These are phyloP conservation scores for Lachnellula occidentalis DNA, from an alignment of 2,329 filamentous ascomycete species.

Conservation along the genomic window DNA sequence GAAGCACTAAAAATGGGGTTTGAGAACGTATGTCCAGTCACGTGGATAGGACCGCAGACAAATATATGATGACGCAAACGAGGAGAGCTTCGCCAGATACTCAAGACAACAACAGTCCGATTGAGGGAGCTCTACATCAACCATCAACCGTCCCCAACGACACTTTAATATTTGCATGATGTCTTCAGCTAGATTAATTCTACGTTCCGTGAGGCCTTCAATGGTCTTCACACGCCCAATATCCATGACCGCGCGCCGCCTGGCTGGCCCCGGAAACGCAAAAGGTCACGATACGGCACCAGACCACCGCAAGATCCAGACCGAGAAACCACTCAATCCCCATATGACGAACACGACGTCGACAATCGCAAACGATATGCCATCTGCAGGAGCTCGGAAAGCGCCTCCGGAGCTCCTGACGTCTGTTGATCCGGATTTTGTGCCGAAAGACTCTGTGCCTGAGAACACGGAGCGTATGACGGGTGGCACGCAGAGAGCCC, in stretches of 20 bases:
- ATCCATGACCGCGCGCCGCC: conserved; percentile 18
- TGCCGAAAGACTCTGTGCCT: conserved; percentile 53
- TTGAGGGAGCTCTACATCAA: too few relatives aligned
- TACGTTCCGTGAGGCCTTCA: conserved; percentile 22
- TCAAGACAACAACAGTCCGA: too few relatives aligned
- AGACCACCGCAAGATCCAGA: conserved; percentile 50
- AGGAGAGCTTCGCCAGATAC: not conserved
- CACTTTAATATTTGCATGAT: conserved; percentile 7
- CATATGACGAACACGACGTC: conserved; percentile 60
- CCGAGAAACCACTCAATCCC: conserved; percentile 52
- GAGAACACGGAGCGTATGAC: conserved; percentile 62
- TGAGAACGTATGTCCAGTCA: not conserved
- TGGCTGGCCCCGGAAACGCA: conserved; percentile 26
- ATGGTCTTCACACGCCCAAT: conserved; percentile 20
- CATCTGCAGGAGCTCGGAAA: conserved; percentile 49
- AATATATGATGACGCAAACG: not conserved
- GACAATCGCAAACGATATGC: conserved; percentile 58
- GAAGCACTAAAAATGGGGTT: not conserved
- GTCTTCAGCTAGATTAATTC: conserved; percentile 19
- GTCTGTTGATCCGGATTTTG: conserved; percentile 49
- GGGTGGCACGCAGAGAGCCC: conserved; percentile 52
- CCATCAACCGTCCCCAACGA: not conserved
- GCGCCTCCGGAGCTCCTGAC: conserved; percentile 56
- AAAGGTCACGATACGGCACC: conserved; percentile 45
- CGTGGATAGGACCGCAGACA: not conserved